Evolutionary conservation across 257 asterid species (phyloP), one percentile per base, ranked within the genome.

Genomic region (Craterostigma plantagineum): DNA sequence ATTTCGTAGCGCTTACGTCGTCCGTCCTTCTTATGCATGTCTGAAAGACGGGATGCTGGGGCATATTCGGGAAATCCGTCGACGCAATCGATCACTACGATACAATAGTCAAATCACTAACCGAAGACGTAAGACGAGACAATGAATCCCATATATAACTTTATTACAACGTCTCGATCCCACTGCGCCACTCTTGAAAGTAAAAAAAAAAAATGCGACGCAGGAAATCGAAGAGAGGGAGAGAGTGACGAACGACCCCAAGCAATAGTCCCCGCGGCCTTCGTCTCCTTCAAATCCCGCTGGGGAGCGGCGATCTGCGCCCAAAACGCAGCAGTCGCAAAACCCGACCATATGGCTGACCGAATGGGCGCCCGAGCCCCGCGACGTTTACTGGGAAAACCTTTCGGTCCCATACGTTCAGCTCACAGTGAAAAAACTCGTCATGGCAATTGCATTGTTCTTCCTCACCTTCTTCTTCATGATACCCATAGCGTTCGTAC

Each of bases 281-380:
- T 87, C 53, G 98, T 87, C 34, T 87, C 98, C 6, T 87, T 87
- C 51, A 72, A 67, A 52, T 69, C 83, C 9, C 69, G 98, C 42
- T 87, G 95, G 95, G 98, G 85, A 53, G 92, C 98, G 14, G 98
- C 95, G 17, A 85, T 87, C 41, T 82, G 98, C 42, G 90, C 95
- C 14, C 98, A 87, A 59, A n/a, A 87, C 98, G 27, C 95, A 82
- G 56, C 95, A 71, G 57, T 40, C 93, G 7, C 79, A 85, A 50
- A 87, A 87, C 58, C 90, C 97, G 18, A 82, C 93, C 9, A 54
- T 76, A 58, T 87, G 97, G 97, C 68, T 87, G 52, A 76, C 93
- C 12, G 90, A 82, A 42, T 87, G 97, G 95, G 95, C 97, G 14
- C 92, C 97, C 14, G 97, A 87, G 50, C 97, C 95, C 4, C 78